These are phyloP conservation scores for Pyrrhoderma noxium DNA, from an alignment of 1,284 basidiomycete genomes.

Conservation along the genomic window DNA sequence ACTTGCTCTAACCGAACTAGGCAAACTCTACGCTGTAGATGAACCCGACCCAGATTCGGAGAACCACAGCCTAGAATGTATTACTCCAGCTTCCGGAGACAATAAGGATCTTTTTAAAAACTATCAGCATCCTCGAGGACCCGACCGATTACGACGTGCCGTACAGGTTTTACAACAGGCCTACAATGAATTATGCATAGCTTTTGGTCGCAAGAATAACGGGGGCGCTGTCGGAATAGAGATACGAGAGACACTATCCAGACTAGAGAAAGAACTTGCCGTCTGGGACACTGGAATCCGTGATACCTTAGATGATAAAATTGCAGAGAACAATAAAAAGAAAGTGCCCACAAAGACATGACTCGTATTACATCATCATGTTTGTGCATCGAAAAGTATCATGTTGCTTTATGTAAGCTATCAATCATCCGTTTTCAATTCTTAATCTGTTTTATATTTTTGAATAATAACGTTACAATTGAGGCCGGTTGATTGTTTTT, in stretches of 20 bases:
- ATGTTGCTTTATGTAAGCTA: no score
- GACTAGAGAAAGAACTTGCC: conserved; percentile 60
- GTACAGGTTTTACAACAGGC: conserved; percentile 58
- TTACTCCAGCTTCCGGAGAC: background rate
- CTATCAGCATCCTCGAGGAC: conserved; percentile 43
- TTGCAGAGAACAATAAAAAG: conserved; percentile 1
- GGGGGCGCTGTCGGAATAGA: conserved; percentile 33
- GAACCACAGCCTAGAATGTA: conserved; percentile 1
- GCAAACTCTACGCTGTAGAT: conserved; percentile 74
- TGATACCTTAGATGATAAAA: conserved; percentile 38
- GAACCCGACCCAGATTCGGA: conserved; percentile 36
- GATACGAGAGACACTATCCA: conserved; percentile 46
- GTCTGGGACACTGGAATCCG: conserved; percentile 54
- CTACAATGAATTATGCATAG: conserved; percentile 48
- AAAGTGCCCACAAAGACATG: background rate
- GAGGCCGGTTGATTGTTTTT: no score
- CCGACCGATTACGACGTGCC: conserved; percentile 53
- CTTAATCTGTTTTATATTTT: no score
- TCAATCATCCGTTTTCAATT: no score
- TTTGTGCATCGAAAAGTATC: no score
- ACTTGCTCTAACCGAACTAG: conserved; percentile 71
- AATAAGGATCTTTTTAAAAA: background rate
- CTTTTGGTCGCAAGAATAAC: conserved; percentile 42
- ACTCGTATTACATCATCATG: no score
- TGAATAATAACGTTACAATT: no score